These are phyloP conservation scores for Teratosphaeria viscida DNA, from an alignment of 2,329 filamentous ascomycete genomes.

Conservation along the genomic window DNA sequence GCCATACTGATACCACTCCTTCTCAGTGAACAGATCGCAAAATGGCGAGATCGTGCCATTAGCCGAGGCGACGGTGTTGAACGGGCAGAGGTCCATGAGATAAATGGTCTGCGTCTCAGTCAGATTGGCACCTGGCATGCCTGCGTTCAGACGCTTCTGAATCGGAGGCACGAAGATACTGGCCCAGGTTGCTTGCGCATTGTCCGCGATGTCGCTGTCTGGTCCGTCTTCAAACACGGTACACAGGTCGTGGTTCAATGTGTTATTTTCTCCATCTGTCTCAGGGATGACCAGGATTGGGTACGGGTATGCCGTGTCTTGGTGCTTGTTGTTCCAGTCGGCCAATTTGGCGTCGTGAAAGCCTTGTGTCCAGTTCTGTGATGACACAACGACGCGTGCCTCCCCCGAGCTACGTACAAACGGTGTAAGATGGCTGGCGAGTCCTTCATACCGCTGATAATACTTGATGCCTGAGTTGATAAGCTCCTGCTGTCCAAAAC, in stretches of 20 bases:
- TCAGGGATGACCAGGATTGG: slow-evolving; percentile 62
- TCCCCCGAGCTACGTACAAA: slow-evolving; percentile 65
- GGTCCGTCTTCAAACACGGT: slow-evolving; percentile 55
- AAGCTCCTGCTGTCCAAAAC: slow-evolving; percentile 59
- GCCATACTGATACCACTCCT: slow-evolving; percentile 39
- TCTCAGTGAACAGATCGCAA: slow-evolving; percentile 64
- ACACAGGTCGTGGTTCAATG: slow-evolving; percentile 65
- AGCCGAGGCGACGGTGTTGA: slow-evolving; percentile 61
- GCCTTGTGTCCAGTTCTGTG: slow-evolving; percentile 63
- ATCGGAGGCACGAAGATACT: slow-evolving; percentile 58
- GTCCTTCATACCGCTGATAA: slow-evolving; percentile 57
- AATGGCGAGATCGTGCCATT: slow-evolving; percentile 54
- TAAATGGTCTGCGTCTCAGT: slow-evolving; percentile 52
- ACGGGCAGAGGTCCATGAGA: slow-evolving; percentile 85
- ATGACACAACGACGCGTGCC: slow-evolving; percentile 62
- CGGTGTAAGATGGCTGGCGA: slow-evolving; percentile 49
- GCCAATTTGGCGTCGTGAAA: slow-evolving; percentile 50
- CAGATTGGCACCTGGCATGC: slow-evolving; percentile 58
- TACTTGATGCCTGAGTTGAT: slow-evolving; percentile 66
- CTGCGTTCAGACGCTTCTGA: slow-evolving; percentile 55
- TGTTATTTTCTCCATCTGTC: slow-evolving; percentile 60
- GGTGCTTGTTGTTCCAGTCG: slow-evolving; percentile 26
- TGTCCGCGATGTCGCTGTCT: slow-evolving; percentile 37
- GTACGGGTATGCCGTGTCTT: slow-evolving; percentile 39
- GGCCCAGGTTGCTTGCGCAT: slow-evolving; percentile 49